Percentiles rank a stretch among this genome's conserved stretches.
phyloP scores from a whole-genome alignment of 176 grass and related monocot genomes.

The Areca catechu region DNA sequence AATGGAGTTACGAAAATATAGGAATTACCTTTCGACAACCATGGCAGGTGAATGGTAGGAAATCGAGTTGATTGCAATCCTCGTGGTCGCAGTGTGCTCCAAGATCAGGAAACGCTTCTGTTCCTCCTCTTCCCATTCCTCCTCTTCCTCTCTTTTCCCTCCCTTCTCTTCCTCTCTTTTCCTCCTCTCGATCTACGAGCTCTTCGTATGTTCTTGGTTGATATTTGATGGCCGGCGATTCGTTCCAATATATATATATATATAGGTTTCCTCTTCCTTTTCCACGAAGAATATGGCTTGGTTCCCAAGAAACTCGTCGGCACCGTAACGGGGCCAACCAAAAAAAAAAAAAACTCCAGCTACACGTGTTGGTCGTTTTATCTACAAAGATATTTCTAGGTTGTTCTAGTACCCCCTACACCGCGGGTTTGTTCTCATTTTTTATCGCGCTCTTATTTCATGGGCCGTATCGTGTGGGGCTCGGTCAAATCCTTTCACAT shows the following conservation, averaged over 20 bases:
- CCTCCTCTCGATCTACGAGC: conserved; percentile 1
- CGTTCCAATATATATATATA: no score
- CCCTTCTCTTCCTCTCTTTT: no score
- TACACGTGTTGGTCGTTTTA: no score
- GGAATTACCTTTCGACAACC: conserved; percentile 42
- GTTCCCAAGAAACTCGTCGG: neutral
- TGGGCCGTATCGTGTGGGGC: no score
- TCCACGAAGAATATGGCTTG: no score
- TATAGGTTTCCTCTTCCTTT: no score
- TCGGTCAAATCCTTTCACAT: no score
- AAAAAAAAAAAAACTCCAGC: no score
- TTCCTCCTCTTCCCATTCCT: conserved; percentile 50
- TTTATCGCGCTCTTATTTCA: no score
- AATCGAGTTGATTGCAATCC: conserved; percentile 76
- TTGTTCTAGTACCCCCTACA: neutral
- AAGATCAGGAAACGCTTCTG: conserved; percentile 59
- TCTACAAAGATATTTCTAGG: conserved; percentile 5
- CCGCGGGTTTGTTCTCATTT: no score
- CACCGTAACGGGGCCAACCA: no score
- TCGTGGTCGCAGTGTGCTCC: conserved; percentile 63
- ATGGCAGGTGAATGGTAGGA: conserved; percentile 78
- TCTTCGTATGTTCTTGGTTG: neutral
- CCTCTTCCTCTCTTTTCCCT: neutral
- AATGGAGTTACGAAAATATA: neutral
- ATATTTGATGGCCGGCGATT: no score